These are phyloP conservation scores for Vaucheria bursata DNA, from an alignment of 352 stramenopile species.

Conservation along the genomic window DNA sequence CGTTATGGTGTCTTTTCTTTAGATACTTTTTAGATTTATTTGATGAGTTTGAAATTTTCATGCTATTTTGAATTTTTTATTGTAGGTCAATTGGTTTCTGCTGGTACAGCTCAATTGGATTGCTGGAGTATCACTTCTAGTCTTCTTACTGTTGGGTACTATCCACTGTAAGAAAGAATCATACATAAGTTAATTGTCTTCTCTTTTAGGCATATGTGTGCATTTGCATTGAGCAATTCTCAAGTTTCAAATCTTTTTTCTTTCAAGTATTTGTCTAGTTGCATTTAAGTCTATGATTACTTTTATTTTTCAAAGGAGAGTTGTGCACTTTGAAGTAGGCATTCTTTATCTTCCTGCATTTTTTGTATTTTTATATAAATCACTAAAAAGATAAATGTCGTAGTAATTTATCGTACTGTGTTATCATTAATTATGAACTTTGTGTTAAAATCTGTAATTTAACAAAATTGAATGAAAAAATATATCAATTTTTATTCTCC, in stretches of 20 bases:
- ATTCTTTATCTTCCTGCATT: not conserved
- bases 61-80: no score
- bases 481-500: not conserved
- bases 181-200: not conserved
- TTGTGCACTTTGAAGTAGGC: not conserved
- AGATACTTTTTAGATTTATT: no score
- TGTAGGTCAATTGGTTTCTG: slow-evolving; percentile 32
- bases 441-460: not conserved
- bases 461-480: not conserved
- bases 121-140: slow-evolving; percentile 11
- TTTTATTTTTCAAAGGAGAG: not conserved
- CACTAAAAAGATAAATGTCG: not conserved
- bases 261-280: not conserved
- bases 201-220: not conserved
- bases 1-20: no score
- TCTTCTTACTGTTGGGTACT: slow-evolving; percentile 16
- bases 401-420: not conserved
- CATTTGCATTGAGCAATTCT: not conserved
- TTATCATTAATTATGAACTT: not conserved
- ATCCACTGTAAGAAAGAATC: slow-evolving; percentile 19
- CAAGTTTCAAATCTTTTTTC: not conserved
- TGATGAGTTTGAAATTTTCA: no score
- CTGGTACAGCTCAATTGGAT: slow-evolving; percentile 12
- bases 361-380: not conserved
- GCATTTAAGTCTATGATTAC: not conserved